These are phyloP conservation scores for Lasiosphaeria miniovina DNA, from an alignment of 495 filamentous ascomycete species.

Conservation along the genomic window DNA sequence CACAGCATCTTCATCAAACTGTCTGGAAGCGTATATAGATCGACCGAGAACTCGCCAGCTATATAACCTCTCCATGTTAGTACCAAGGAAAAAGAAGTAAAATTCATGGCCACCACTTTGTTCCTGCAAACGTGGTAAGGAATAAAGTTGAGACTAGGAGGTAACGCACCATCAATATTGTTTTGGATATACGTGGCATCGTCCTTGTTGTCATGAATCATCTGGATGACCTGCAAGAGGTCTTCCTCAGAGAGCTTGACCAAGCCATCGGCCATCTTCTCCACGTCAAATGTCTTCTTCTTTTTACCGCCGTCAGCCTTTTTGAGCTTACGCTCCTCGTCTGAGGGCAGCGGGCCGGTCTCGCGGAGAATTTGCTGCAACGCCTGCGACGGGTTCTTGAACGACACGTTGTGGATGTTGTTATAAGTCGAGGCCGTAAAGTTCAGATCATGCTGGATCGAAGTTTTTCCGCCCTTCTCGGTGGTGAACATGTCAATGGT, in stretches of 20 bases:
- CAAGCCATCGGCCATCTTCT: constrained; percentile 81
- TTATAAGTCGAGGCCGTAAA: constrained; percentile 81
- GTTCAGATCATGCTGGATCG: constrained; percentile 85
- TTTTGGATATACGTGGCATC: constrained; percentile 93
- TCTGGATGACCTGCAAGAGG: constrained; percentile 88
- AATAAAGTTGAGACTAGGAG: neutral
- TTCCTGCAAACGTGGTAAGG: neutral
- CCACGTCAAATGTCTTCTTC: constrained; percentile 86
- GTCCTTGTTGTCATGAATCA: constrained; percentile 96
- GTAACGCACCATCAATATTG: constrained; percentile 80
- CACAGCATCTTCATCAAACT: constrained; percentile 81
- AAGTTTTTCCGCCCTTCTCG: constrained; percentile 80
- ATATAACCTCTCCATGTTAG: constrained; percentile 3
- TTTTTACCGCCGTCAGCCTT: constrained; percentile 73
- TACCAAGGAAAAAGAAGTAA: neutral
- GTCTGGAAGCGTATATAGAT: constrained; percentile 93
- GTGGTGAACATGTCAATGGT: constrained; percentile 73
- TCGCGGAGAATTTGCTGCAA: constrained; percentile 71
- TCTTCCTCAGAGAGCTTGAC: constrained; percentile 54
- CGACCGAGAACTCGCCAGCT: constrained; percentile 98
- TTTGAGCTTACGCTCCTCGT: constrained; percentile 58
- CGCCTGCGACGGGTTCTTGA: constrained; percentile 87
- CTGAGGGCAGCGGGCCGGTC: constrained; percentile 78
- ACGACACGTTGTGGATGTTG: constrained; percentile 72
- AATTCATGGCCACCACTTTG: neutral